These are phyloP conservation scores for Trichopus zeylanicus DNA, from an alignment of 116 monocot genomes.

Conservation along the genomic window DNA sequence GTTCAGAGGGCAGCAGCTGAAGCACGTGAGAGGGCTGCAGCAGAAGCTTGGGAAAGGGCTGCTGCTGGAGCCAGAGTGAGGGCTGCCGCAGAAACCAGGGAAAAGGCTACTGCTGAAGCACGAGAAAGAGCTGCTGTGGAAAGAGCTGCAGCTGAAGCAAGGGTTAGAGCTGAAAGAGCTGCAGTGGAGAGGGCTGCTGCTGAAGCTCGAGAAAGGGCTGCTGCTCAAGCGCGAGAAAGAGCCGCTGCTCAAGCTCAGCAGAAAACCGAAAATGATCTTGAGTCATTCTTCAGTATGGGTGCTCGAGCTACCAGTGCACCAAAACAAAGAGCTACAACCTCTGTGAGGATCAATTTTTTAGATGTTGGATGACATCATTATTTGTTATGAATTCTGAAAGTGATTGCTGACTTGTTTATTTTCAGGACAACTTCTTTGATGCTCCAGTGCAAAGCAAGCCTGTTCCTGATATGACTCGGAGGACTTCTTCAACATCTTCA, in stretches of 20 bases:
- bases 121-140: conserved; percentile 11
- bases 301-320: conserved; percentile 76
- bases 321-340: conserved; percentile 46
- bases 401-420: conserved; percentile 8
- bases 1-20: conserved; percentile 48
- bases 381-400: background rate
- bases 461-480: conserved; percentile 16
- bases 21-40: conserved; percentile 20
- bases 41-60: conserved; percentile 14
- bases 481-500: conserved; percentile 30
- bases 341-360: conserved; percentile 20
- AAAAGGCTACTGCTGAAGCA: background rate
- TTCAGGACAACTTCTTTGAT: conserved; percentile 57
- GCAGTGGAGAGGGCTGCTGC: conserved; percentile 31
- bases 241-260: conserved; percentile 49
- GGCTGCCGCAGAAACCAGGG: background rate
- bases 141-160: conserved; percentile 24
- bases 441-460: conserved; percentile 29
- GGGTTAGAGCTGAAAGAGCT: conserved; percentile 22
- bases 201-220: conserved; percentile 20
- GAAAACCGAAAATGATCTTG: conserved; percentile 74
- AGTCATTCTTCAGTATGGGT: conserved; percentile 73
- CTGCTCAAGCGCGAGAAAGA: conserved; percentile 18
- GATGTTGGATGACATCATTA: background rate
- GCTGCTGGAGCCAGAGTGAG: background rate